Evolutionary conservation across 495 filamentous ascomycete species (phyloP).

Genomic region (Lasiosphaeria miniovina): DNA sequence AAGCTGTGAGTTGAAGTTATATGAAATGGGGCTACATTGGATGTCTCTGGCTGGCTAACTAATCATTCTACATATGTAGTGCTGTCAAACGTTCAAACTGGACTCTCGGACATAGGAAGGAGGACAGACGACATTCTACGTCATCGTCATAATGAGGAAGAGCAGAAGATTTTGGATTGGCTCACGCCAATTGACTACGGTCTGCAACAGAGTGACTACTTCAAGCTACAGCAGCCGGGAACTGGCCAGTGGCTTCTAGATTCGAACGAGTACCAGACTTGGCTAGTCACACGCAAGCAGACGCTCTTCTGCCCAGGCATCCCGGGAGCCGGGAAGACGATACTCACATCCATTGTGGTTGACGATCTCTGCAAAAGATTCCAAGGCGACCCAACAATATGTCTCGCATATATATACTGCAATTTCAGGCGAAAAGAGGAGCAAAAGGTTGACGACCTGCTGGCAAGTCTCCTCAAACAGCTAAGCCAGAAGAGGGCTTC

Average conservation of each 20-base stretch:
- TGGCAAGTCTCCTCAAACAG: too few species aligned
- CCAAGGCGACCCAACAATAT: too few species aligned
- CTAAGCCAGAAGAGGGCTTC: too few species aligned
- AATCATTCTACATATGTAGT: background rate
- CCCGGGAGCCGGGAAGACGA: conserved; percentile 38
- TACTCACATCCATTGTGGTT: conserved; percentile 35
- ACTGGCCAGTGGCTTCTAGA: conserved; percentile 47
- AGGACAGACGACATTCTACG: background rate
- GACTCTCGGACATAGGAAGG: background rate
- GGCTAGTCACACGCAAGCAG: conserved; percentile 17
- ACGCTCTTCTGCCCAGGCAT: conserved; percentile 38
- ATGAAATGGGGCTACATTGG: background rate
- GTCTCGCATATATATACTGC: too few species aligned
- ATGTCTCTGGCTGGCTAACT: background rate
- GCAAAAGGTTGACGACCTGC: too few species aligned
- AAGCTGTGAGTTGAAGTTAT: background rate
- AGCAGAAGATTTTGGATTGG: conserved; percentile 26
- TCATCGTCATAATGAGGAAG: background rate
- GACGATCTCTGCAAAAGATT: conserved; percentile 25
- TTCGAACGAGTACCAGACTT: conserved; percentile 31
- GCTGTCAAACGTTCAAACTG: background rate
- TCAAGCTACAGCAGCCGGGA: conserved; percentile 28
- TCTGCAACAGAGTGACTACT: conserved; percentile 21
- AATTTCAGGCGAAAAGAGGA: too few species aligned
- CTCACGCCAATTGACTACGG: conserved; percentile 23